Evolutionary conservation across 2,329 filamentous ascomycete species (phyloP).

Genomic region (Botrytis fabae): DNA sequence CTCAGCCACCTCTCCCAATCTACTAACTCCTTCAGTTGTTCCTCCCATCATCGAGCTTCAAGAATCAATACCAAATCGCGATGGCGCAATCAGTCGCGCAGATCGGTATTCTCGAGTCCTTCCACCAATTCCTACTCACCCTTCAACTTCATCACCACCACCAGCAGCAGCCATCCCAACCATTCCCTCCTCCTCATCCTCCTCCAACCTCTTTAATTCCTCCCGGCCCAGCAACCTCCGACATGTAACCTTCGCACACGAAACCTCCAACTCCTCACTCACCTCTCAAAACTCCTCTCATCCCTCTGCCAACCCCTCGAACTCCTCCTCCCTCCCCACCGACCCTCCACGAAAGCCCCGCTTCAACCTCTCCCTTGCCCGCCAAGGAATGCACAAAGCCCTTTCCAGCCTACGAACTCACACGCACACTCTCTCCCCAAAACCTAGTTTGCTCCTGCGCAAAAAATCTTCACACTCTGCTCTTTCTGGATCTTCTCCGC

Average conservation of each 20-base stretch:
- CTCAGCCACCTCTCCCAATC: background rate
- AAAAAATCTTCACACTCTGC: background rate
- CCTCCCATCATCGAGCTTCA: accelerated
- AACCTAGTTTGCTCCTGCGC: background rate
- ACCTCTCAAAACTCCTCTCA: background rate
- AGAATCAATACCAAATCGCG: background rate
- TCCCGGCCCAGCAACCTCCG: background rate
- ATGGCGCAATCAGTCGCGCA: slow-evolving; percentile 4
- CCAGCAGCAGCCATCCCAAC: too few relatives aligned
- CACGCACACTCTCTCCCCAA: background rate
- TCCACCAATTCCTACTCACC: background rate
- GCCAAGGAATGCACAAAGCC: background rate
- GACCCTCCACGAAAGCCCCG: background rate
- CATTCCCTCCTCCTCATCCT: background rate
- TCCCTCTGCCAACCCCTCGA: accelerated
- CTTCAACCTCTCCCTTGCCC: background rate
- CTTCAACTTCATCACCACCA: background rate
- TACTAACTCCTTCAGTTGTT: background rate
- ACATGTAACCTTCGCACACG: background rate
- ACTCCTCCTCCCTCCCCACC: background rate
- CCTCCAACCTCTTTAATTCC: background rate
- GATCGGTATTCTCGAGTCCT: background rate
- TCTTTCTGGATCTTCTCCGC: background rate
- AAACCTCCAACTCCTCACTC: background rate
- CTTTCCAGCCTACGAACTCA: background rate